Evolutionary conservation across 768 basidiomycete genomes (phyloP).

Genomic region (Stropharia rugosoannulata): DNA sequence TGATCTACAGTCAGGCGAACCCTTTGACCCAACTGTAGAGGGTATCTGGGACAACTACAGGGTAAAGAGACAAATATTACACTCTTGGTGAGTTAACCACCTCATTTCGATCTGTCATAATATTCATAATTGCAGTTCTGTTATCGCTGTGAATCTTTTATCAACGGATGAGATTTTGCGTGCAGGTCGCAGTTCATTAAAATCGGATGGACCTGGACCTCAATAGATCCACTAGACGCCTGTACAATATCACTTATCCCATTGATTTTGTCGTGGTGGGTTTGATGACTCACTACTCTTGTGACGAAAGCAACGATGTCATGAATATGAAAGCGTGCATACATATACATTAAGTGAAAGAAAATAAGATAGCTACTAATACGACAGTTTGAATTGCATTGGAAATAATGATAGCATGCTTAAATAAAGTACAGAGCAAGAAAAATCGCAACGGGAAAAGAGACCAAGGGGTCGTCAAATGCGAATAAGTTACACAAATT

Average conservation of each 20-base stretch:
- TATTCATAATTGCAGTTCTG: conserved; percentile 54
- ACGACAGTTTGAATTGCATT: conserved; percentile 7
- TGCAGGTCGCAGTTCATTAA: conserved; percentile 84
- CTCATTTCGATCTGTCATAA: conserved; percentile 1
- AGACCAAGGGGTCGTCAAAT: conserved; percentile 4
- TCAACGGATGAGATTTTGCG: conserved; percentile 96
- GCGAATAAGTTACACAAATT: not conserved
- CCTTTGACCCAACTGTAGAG: conserved; percentile 92
- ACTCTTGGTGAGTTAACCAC: conserved; percentile 72
- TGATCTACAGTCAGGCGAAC: conserved; percentile 91
- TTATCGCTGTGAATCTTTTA: conserved; percentile 92
- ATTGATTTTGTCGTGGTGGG: not conserved
- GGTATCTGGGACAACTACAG: conserved; percentile 99
- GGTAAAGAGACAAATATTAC: conserved; percentile 98
- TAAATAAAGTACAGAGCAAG: conserved; percentile 6
- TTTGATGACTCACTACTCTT: not conserved
- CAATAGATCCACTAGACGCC: conserved; percentile 12
- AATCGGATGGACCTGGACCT: conserved; percentile 50
- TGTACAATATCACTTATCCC: conserved; percentile 1
- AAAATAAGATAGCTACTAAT: conserved; percentile 8
- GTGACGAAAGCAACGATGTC: not conserved
- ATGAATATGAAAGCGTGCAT: conserved; percentile 1
- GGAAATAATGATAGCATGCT: conserved; percentile 9
- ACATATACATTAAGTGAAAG: conserved; percentile 8
- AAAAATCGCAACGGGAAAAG: not conserved